Evolutionary conservation across 2,329 filamentous ascomycete species (phyloP), one percentile per base, ranked within the genome.

Genomic region (Sporothrix dimorphospora): DNA sequence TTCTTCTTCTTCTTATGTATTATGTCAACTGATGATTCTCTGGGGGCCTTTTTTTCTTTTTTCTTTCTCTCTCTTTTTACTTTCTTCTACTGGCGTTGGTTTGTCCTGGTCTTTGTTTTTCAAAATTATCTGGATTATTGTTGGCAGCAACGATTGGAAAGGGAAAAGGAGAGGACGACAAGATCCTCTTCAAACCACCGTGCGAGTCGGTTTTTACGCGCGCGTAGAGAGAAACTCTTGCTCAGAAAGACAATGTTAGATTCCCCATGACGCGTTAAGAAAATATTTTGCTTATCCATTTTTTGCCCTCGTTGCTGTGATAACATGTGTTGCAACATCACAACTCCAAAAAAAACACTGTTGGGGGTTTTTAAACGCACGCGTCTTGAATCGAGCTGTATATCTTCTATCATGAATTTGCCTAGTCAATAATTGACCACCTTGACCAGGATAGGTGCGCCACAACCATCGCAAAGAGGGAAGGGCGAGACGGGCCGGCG

Each of bases 201-300:
- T 42, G 59, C 59, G 8, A 7, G 14, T 12, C n/a, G 7, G 7
- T 40, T 38, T 53, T 11, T 38, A 30, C 27, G 24, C 11, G 9
- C 53, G 11, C 53, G 21, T 5, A 53, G 6, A 19, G 53, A 34
- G 27, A 5, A 4, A 4, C 24, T 55, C 24, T 63, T 63, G 57
- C 91, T 73, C 69, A 30, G 24, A n/a, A 24, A 30, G 16, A n/a
- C 24, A 47, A 47, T 30, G 16, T 53, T 67, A 38, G 65, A 67
- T 67, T 51, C 45, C 65, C 65, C 65, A 34, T 53, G 16, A 67
- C 19, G 45, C 65, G 45, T 38, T 21, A 38, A 24, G 21, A 49
- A 38, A 11, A 21, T 9, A 3, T 45, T 45, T 45, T 27, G 7
- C 6, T 49, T 49, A 49, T 19, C n/a, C 47, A 19, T 16, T n/a